These are phyloP conservation scores for Monilinia laxa DNA, from an alignment of 2,329 filamentous ascomycete species.

Conservation along the genomic window DNA sequence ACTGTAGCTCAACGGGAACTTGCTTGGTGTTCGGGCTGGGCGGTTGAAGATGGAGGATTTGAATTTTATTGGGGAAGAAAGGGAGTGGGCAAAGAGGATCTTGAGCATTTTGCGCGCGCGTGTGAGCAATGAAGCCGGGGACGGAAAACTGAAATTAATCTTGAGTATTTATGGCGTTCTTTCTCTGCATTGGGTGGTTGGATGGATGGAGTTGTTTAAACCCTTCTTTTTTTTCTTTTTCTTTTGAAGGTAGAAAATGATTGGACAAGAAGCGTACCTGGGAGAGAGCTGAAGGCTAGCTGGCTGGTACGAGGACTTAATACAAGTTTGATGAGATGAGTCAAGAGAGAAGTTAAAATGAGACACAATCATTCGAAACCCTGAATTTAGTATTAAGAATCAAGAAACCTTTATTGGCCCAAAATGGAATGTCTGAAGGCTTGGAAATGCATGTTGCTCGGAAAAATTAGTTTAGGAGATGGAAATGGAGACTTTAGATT, in stretches of 20 bases:
- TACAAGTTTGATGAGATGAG: conserved; percentile 17
- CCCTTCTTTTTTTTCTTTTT: conserved; percentile 4
- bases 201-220: conserved; percentile 1
- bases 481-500: background rate
- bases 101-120: background rate
- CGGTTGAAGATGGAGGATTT: background rate
- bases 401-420: background rate
- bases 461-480: background rate
- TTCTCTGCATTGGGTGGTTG: conserved; percentile 16
- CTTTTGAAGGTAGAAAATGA: background rate
- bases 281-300: background rate
- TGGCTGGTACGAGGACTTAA: conserved; percentile 13
- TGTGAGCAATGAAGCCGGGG: conserved; percentile 1
- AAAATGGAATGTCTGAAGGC: background rate
- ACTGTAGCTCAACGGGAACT: background rate
- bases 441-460: too few relatives aligned
- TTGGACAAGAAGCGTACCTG: conserved; percentile 10
- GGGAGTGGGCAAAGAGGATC: background rate
- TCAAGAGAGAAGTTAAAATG: conserved; percentile 8
- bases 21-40: background rate
- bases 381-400: background rate
- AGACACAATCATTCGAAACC: background rate
- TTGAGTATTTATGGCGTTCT: conserved; percentile 3
- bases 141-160: conserved; percentile 4
- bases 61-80: background rate